Evolutionary conservation across 768 basidiomycete genomes (phyloP), one percentile per base, ranked within the genome.

Genomic region (Boletus sensibilis): DNA sequence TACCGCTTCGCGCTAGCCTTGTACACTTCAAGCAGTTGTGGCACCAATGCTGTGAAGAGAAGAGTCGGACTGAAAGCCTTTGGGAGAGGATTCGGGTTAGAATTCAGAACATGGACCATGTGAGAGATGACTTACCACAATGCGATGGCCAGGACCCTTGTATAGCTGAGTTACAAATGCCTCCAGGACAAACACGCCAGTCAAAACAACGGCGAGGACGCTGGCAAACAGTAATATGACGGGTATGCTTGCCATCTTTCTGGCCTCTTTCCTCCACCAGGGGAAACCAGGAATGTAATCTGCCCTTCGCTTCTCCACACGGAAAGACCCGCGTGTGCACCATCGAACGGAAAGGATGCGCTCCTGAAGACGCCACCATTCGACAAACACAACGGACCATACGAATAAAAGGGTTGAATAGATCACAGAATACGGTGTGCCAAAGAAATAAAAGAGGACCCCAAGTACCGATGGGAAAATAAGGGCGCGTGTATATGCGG

Each of bases 331-430:
- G 27, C 83, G 83, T 0, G 89, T 91, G 5, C 90, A 88, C 79
- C 92, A 95, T 31, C 85, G 79, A 45, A 94, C 81, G 2, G 92
- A 84, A n/a, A 96, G 76, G 39, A 87, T 84, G 18, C 88, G 84
- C 72, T 98, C 92, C 55, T 83, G 83, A 37, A 97, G 81, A 29
- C 90, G 82, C 96, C 96, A 99, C 78, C 86, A 88, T 70, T 98
- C 94, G 58, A 95, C 88, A 64, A 95, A 96, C 20, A 81, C 71
- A 45, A 93, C 78, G 0, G 89, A 87, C 91, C 95, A 99, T 3
- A 94, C 52, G n/a, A 85, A 82, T 45, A 96, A 75, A 21, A 90
- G 72, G 51, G 80, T 72, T 0, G 92, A 92, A 69, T 94, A 98
- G 5, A 82, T 44, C 12, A 88, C 81, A 10, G 88, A 87, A 72